phyloP scores from a whole-genome alignment of 2,329 filamentous ascomycete genomes.

The Elsinoe ampelina region DNA sequence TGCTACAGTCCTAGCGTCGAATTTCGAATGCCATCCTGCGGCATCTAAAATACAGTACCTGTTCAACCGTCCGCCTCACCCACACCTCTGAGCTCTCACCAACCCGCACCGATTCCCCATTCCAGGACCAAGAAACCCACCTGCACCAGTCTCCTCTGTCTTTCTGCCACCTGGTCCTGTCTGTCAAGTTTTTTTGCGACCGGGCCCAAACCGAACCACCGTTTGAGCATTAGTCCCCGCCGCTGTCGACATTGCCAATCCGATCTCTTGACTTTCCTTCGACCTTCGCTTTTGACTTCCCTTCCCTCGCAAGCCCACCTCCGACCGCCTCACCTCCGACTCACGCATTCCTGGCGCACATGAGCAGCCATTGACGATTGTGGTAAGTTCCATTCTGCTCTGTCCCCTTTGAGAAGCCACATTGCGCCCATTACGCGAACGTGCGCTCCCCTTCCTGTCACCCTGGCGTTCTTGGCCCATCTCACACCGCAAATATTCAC shows the following conservation, averaged over 20 bases:
- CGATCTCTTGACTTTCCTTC: neutral
- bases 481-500: conserved; percentile 11
- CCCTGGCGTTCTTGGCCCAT: conserved; percentile 5
- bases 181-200: neutral
- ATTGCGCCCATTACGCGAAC: conserved; percentile 1
- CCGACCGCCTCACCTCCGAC: neutral
- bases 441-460: neutral
- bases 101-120: conserved; percentile 1
- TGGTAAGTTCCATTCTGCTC: neutral
- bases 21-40: neutral
- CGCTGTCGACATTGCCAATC: conserved; percentile 1
- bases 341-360: neutral
- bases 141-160: too few relatives aligned
- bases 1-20: neutral
- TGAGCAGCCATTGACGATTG: neutral
- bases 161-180: neutral
- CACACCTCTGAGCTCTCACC: neutral
- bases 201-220: neutral
- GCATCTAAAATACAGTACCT: neutral
- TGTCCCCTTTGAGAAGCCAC: conserved; percentile 2
- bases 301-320: conserved; percentile 5
- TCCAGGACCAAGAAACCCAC: neutral
- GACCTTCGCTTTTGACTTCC: conserved; percentile 1
- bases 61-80: conserved; percentile 8
- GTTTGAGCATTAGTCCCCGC: conserved; percentile 9